phyloP scores from a whole-genome alignment of 2,329 filamentous ascomycete species.

The Corinectria fuckeliana region DNA sequence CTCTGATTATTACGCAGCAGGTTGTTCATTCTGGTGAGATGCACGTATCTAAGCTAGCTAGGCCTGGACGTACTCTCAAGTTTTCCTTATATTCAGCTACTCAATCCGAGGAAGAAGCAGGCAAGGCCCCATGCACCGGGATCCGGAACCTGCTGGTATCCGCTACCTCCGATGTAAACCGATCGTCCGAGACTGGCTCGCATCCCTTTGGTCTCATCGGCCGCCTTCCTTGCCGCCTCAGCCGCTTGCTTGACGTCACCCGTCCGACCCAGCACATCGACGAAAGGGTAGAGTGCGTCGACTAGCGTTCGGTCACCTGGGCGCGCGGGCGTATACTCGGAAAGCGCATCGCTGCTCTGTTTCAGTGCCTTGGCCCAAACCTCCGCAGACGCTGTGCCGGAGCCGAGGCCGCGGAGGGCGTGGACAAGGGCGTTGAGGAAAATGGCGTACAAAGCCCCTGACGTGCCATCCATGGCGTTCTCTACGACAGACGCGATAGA shows the following conservation, averaged over 20 bases:
- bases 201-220: slow-evolving; percentile 90
- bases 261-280: slow-evolving; percentile 70
- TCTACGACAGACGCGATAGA: slow-evolving; percentile 62
- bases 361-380: slow-evolving; percentile 71
- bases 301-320: slow-evolving; percentile 90
- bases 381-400: slow-evolving; percentile 48
- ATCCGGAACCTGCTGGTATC: slow-evolving; percentile 58
- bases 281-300: slow-evolving; percentile 89
- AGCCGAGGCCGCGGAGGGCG: slow-evolving; percentile 55
- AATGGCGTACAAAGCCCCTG: slow-evolving; percentile 73
- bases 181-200: slow-evolving; percentile 77
- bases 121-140: slow-evolving; percentile 77
- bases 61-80: background rate
- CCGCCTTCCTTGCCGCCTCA: slow-evolving; percentile 74
- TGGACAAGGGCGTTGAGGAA: slow-evolving; percentile 87
- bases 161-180: slow-evolving; percentile 53
- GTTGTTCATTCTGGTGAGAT: background rate
- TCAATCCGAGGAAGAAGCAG: slow-evolving; percentile 79
- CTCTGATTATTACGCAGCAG: background rate
- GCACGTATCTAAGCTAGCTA: background rate
- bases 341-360: slow-evolving; percentile 73
- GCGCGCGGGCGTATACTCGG: slow-evolving; percentile 86
- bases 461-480: slow-evolving; percentile 66
- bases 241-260: slow-evolving; percentile 76
- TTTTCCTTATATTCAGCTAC: slow-evolving; percentile 43